phyloP scores from a whole-genome alignment of 208 protist species.

The Wallacemonas sp. region DNA sequence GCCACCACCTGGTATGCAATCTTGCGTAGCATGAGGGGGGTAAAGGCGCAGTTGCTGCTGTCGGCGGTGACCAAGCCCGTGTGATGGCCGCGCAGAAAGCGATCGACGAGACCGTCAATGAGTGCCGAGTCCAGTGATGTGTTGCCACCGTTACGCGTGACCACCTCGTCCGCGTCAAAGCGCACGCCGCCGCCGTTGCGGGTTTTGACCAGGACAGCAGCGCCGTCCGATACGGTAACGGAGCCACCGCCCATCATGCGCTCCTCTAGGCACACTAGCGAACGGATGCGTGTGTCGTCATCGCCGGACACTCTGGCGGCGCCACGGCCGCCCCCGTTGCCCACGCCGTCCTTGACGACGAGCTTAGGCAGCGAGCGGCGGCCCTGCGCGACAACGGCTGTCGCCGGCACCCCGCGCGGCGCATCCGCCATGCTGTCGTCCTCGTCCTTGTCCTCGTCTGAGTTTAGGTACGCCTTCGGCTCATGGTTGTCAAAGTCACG shows the following conservation, averaged over 20 bases:
- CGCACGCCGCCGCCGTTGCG: slow-evolving; percentile 40
- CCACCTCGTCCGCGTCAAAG: slow-evolving; percentile 73
- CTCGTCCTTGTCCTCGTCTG: slow-evolving; percentile 32
- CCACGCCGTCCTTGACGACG: not conserved
- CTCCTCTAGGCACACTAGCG: slow-evolving; percentile 67
- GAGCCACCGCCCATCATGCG: slow-evolving; percentile 57
- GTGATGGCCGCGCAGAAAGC: slow-evolving; percentile 56
- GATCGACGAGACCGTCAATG: slow-evolving; percentile 50
- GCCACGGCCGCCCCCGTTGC: slow-evolving; percentile 14
- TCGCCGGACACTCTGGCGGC: slow-evolving; percentile 5
- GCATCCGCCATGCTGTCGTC: not conserved
- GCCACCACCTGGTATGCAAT: slow-evolving; percentile 56
- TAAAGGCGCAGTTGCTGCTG: slow-evolving; percentile 71
- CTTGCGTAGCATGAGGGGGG: slow-evolving; percentile 62
- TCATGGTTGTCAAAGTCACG: slow-evolving; percentile 71
- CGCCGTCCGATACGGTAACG: slow-evolving; percentile 46
- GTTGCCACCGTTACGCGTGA: slow-evolving; percentile 40
- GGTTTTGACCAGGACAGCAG: slow-evolving; percentile 47
- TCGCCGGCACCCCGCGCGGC: not conserved
- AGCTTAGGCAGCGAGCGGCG: not conserved
- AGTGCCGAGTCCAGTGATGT: slow-evolving; percentile 38
- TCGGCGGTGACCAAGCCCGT: slow-evolving; percentile 66
- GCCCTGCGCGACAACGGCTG: not conserved
- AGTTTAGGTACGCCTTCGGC: slow-evolving; percentile 63
- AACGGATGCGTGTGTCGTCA: slow-evolving; percentile 29